A percentile compares a stretch with the other conserved stretches of the same genome.
Evolutionary conservation across 352 stramenopile species (phyloP).

Genomic region (Pythium guiyangense): DNA sequence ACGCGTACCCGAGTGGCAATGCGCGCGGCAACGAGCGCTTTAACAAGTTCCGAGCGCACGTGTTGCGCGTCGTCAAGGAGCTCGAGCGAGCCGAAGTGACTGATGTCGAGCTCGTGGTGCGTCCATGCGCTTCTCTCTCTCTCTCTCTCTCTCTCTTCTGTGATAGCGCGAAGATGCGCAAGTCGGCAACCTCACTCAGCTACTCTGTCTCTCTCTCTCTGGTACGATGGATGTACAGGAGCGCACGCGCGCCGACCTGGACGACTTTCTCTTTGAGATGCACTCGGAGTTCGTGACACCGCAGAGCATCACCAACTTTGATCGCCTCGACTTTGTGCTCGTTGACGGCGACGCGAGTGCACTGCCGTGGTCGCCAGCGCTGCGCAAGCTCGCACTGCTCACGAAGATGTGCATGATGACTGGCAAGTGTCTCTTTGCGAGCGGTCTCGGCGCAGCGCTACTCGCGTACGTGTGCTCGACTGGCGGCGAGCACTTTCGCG

Average conservation of each 20-base stretch:
- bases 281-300: slow-evolving; percentile 65
- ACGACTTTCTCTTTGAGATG: slow-evolving; percentile 74
- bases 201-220: no score
- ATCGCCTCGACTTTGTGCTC: slow-evolving; percentile 79
- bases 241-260: slow-evolving; percentile 49
- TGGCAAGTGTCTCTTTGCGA: slow-evolving; percentile 75
- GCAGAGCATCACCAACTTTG: slow-evolving; percentile 68
- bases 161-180: no score
- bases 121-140: slow-evolving; percentile 5
- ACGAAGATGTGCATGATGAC: slow-evolving; percentile 89
- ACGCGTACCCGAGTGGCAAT: no score
- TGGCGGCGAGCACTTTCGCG: slow-evolving; percentile 48
- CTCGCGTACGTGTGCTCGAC: slow-evolving; percentile 72
- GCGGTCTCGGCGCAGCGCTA: slow-evolving; percentile 47
- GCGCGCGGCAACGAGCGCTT: slow-evolving; percentile 37
- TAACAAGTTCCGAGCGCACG: slow-evolving; percentile 46
- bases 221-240: slow-evolving; percentile 49
- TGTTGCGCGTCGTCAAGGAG: slow-evolving; percentile 41
- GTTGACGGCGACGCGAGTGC: slow-evolving; percentile 63
- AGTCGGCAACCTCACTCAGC: no score
- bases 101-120: slow-evolving; percentile 52
- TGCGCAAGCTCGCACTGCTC: slow-evolving; percentile 58
- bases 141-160: not conserved
- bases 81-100: slow-evolving; percentile 64
- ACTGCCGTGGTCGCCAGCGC: slow-evolving; percentile 49